Conservation (phyloP, 768 basidiomycete genomes). For the Sarcodon sp. region DNA sequence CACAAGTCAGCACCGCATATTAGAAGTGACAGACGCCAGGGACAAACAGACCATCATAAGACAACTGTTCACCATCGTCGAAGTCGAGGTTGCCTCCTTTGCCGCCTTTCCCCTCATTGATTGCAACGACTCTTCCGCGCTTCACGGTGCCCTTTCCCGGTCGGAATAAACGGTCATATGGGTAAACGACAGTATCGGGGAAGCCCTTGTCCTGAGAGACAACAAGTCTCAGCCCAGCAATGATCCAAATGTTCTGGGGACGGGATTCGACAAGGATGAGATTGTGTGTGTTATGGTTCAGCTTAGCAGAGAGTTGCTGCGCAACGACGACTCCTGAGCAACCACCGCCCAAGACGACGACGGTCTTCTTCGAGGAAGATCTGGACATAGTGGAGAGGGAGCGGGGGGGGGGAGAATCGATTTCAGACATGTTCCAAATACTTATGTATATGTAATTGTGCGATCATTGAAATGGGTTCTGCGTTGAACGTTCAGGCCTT, state of each 20-base stretch:
- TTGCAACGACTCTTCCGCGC: constrained; percentile 22
- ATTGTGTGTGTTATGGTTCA: constrained; percentile 33
- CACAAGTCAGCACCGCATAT: too few species aligned
- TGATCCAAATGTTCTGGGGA: constrained; percentile 35
- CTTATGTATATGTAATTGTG: too few species aligned
- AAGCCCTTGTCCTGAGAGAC: constrained; percentile 29
- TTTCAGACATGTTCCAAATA: too few species aligned
- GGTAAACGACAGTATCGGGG: constrained; percentile 30
- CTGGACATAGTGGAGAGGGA: too few species aligned
- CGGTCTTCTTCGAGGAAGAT: constrained; percentile 8
- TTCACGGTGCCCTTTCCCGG: constrained; percentile 30
- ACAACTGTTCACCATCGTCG: constrained; percentile 31
- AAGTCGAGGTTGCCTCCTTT: constrained; percentile 32
- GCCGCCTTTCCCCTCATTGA: constrained; percentile 21
- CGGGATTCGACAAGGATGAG: constrained; percentile 42
- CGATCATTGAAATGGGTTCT: too few species aligned
- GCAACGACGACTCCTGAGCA: constrained; percentile 33
- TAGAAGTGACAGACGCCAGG: too few species aligned
- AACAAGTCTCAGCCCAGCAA: constrained; percentile 38
- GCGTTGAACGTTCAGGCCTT: too few species aligned
- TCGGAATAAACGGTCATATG: constrained; percentile 35
- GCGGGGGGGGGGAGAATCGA: too few species aligned
- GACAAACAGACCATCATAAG: constrained; percentile 17
- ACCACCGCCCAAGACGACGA: constrained; percentile 48
- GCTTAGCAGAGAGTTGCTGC: constrained; percentile 32